Evolutionary conservation across 2,329 filamentous ascomycete species (phyloP), one percentile per base, ranked within the genome.

Genomic region (Dactylellina haptotyla): DNA sequence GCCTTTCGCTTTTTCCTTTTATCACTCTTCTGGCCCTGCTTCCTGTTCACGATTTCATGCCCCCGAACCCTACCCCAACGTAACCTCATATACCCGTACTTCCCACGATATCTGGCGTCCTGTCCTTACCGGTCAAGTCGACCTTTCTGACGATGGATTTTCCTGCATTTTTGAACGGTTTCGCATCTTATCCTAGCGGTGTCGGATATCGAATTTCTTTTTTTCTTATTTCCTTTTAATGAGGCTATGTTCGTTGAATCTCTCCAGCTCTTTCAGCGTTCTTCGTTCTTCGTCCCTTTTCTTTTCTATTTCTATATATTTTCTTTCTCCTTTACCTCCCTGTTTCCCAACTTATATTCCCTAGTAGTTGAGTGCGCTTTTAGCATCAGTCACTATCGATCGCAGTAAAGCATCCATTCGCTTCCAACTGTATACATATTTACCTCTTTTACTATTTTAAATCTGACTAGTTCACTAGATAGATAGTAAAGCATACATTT

Each of bases 101-200:
- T 64, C 20, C 51, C 45, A 54, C 67, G 59, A 72, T 72, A 56
- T 53, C 59, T 59, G 59, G 67, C 59, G 54, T 65, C 59, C 67
- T 65, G 67, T 72, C 67, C 26, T 65, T 72, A 72, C 67, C 67
- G 54, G 67, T 43, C 26, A 61, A 53, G 50, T 30, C 57, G 48
- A 63, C 16, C 45, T 63, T 50, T 48, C 53, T 48, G 43, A 67
- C 59, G 43, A 43, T 34, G 48, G 46, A 53, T 51, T 23, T 41
- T 18, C 10, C 8, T 56, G n/a, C 5, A 16, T 45, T 39, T 53
- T 63, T 57, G 25, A 26, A 69, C 54, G 56, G 62, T 51, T 58
- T 57, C 57, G 57, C 50, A 51, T 43, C 1, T 28, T 62, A 23
- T 12, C 32, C 26, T 23, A 32, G n/a, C 53, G 45, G 63, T 58